Conservation (phyloP, 2,329 filamentous ascomycete genomes). For the Penicillium brevicompactum region DNA sequence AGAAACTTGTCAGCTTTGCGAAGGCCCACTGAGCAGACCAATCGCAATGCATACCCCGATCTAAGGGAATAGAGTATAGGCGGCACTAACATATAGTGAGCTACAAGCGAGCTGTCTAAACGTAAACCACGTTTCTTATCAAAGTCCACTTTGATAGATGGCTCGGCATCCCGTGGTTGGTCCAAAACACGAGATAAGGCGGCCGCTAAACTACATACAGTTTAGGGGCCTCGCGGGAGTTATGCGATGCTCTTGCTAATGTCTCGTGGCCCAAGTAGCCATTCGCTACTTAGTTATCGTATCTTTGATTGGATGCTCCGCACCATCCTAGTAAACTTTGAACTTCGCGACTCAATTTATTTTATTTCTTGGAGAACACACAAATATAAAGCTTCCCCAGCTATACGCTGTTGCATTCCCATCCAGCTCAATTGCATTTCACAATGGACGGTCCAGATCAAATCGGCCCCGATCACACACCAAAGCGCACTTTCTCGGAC, state of each 20-base stretch:
- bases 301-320: not conserved
- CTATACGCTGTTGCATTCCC: not conserved
- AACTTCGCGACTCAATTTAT: conserved; percentile 1
- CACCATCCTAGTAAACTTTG: not conserved
- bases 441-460: conserved; percentile 45
- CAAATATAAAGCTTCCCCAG: conserved; percentile 2
- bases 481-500: conserved; percentile 41
- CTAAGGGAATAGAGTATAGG: not conserved
- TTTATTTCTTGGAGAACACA: not conserved
- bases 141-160: conserved; percentile 1
- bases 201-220: not conserved
- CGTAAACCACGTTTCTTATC: conserved; percentile 1
- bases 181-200: not conserved
- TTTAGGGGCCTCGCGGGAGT: not conserved
- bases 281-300: conserved; percentile 1
- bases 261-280: not conserved
- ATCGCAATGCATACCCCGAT: not conserved
- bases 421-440: not conserved
- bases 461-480: conserved; percentile 45
- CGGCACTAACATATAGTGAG: not conserved
- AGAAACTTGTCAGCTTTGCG: not conserved
- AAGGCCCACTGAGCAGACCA: not conserved
- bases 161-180: not conserved
- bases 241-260: conserved; percentile 24
- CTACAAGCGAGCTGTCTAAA: not conserved